A percentile compares a stretch with the other conserved stretches of the same genome.
Conservation (phyloP, 23 red algal genomes). For the Gracilaria domingensis region DNA sequence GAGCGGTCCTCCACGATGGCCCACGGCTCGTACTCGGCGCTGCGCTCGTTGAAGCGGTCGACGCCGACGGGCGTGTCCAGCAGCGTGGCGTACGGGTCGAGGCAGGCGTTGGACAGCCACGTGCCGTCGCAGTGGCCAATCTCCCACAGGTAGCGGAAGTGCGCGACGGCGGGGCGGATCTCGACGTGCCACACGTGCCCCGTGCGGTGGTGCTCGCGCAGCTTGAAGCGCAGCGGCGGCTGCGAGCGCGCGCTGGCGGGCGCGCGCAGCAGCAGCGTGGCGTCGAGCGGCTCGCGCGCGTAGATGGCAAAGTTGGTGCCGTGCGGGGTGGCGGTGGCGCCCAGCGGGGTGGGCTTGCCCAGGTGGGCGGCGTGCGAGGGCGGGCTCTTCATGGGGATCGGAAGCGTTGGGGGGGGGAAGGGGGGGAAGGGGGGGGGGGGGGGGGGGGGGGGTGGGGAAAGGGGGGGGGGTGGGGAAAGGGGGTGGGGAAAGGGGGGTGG, state of each 20-base stretch:
- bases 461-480: too few species aligned
- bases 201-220: conserved; percentile 55
- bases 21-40: conserved; percentile 62
- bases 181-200: conserved; percentile 88
- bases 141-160: conserved; percentile 74
- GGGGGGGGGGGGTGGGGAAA: too few species aligned
- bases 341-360: conserved; percentile 74
- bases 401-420: too few species aligned
- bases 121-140: conserved; percentile 60
- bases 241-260: not conserved
- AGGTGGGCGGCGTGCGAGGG: not conserved
- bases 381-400: not conserved
- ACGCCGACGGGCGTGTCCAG: conserved; percentile 62
- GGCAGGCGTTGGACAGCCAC: conserved; percentile 80
- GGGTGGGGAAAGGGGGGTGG: not conserved
- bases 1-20: conserved; percentile 61
- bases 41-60: conserved; percentile 44
- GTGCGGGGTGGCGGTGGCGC: conserved; percentile 63
- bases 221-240: conserved; percentile 29
- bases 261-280: conserved; percentile 58
- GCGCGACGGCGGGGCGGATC: conserved; percentile 41
- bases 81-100: conserved; percentile 88
- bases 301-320: conserved; percentile 96
- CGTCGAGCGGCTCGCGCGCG: conserved; percentile 69
- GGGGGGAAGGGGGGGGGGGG: too few species aligned